Evolutionary conservation across 805 yeast genomes (phyloP).

Genomic region (Cyberlindnera petersonii): DNA sequence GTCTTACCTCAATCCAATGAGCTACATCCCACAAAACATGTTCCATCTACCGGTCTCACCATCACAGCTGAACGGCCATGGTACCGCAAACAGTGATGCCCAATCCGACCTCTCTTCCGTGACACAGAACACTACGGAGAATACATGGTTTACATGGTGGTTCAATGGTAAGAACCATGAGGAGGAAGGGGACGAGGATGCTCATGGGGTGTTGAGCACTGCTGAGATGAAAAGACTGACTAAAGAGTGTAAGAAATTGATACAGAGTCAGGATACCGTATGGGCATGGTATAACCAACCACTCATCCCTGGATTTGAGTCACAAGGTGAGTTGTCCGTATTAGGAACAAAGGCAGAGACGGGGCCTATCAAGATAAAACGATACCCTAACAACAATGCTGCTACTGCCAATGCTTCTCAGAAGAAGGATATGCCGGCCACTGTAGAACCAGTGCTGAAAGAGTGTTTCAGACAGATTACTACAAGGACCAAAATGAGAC

Average conservation of each 20-base stretch:
- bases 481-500: constrained; percentile 31
- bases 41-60: constrained; percentile 5
- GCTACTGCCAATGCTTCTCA: background rate
- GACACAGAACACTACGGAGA: constrained; percentile 1
- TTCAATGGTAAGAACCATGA: constrained; percentile 5
- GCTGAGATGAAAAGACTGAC: constrained; percentile 18
- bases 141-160: constrained; percentile 22
- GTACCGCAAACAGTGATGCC: constrained; percentile 1
- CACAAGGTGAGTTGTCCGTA: constrained; percentile 22
- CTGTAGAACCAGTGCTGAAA: constrained; percentile 23
- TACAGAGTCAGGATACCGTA: constrained; percentile 16
- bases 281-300: constrained; percentile 28
- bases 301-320: constrained; percentile 5
- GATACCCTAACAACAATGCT: constrained; percentile 14
- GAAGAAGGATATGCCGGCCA: constrained; percentile 1
- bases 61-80: background rate
- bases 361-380: constrained; percentile 17
- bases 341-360: constrained; percentile 23
- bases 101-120: constrained; percentile 7
- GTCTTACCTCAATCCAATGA: constrained; percentile 9
- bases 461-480: constrained; percentile 31
- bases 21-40: constrained; percentile 6
- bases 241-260: constrained; percentile 21
- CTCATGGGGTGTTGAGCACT: constrained; percentile 14
- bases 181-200: constrained; percentile 11